Percentiles rank a stretch among this genome's conserved stretches.
Conservation (phyloP, 768 basidiomycete species). For the Termitomyces sp. region DNA sequence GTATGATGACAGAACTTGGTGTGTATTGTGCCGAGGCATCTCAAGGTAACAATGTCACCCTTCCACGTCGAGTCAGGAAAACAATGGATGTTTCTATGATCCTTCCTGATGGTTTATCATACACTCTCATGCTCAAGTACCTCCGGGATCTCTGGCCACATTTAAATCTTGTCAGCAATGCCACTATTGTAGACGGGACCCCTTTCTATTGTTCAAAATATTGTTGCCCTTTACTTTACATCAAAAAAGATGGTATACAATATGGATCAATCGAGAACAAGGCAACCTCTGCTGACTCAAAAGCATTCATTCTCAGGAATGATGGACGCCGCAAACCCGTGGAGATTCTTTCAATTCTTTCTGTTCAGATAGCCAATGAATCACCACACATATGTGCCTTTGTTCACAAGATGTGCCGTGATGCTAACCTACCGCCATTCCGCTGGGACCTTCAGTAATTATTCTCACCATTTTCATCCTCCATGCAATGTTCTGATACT, state of each 20-base stretch:
- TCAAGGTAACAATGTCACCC: conserved; percentile 2
- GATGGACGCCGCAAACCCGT: background rate
- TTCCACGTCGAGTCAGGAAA: conserved; percentile 1
- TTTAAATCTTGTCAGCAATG: background rate
- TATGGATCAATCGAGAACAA: background rate
- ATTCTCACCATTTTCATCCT: background rate
- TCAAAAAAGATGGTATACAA: conserved; percentile 2
- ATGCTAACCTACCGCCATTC: background rate
- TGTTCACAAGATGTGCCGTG: background rate
- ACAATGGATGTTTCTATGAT: background rate
- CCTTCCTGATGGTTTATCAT: background rate
- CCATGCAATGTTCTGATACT: too few relatives aligned
- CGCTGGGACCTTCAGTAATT: background rate
- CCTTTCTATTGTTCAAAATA: background rate
- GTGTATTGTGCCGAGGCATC: conserved; percentile 17
- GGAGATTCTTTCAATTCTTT: background rate
- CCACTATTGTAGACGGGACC: background rate
- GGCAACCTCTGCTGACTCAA: background rate
- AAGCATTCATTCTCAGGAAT: background rate
- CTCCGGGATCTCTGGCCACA: conserved; percentile 1
- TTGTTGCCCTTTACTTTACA: background rate
- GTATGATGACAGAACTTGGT: conserved; percentile 20
- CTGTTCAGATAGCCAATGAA: background rate
- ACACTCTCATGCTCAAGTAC: background rate
- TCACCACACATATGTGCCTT: background rate